These are phyloP conservation scores for Citrus sp. DNA, from an alignment of 345 rosid species.

Conservation along the genomic window DNA sequence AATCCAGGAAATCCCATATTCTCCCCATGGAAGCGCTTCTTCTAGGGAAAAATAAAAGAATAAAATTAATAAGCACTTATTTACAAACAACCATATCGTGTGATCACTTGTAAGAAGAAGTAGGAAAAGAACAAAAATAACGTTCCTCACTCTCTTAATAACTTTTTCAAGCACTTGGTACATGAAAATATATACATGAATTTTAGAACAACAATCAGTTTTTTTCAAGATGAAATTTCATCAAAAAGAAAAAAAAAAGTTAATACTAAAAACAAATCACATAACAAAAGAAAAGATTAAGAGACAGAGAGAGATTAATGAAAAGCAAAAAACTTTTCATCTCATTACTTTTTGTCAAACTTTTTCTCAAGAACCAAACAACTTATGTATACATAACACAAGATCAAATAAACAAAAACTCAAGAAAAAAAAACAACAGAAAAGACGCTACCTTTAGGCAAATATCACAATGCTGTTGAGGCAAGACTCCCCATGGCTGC, in stretches of 20 bases:
- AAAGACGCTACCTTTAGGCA: slow-evolving; percentile 49
- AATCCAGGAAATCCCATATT: slow-evolving; percentile 23
- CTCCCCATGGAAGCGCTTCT: slow-evolving; percentile 42
- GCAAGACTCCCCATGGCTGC: slow-evolving; percentile 16
- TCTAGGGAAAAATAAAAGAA: slow-evolving; percentile 27
- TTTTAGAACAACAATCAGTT: neutral
- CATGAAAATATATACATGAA: neutral
- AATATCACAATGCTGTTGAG: slow-evolving; percentile 34
- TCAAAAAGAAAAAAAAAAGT: neutral
- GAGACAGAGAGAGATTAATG: neutral
- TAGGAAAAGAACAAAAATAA: neutral
- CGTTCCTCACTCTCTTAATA: neutral
- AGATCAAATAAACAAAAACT: neutral
- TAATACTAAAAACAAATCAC: neutral
- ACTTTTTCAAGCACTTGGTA: neutral
- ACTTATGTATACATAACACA: neutral
- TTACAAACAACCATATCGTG: neutral
- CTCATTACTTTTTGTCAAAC: neutral
- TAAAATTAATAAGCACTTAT: too few relatives aligned
- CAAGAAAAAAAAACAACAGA: neutral
- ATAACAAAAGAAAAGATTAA: neutral
- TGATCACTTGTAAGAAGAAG: neutral
- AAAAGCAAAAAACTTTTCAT: neutral
- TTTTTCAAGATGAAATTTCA: neutral
- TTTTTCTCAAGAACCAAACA: slow-evolving; percentile 15